Percentiles rank a stretch among this genome's conserved stretches.
These are phyloP conservation scores for Huntiella bhutanensis DNA, from an alignment of 2,329 filamentous ascomycete genomes.

Conservation along the genomic window DNA sequence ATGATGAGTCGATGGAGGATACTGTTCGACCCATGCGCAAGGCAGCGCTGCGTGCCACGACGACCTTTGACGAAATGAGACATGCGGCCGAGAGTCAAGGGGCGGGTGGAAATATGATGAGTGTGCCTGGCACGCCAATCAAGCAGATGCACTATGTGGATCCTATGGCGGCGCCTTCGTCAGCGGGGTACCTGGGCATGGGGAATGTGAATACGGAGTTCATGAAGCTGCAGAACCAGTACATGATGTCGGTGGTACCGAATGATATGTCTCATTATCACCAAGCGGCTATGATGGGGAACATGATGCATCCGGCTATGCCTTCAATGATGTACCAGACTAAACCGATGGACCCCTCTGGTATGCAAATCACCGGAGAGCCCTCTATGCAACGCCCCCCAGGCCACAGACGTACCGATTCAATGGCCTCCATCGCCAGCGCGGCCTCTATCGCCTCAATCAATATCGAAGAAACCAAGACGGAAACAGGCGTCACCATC, in stretches of 20 bases:
- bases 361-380: not conserved
- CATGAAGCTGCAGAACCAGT: constrained; percentile 18
- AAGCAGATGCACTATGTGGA: constrained; percentile 27
- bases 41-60: constrained; percentile 26
- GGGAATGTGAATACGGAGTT: constrained; percentile 28
- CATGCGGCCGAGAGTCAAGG: constrained; percentile 31
- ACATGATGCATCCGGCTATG: constrained; percentile 8
- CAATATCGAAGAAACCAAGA: constrained; percentile 46
- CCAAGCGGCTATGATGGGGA: constrained; percentile 8
- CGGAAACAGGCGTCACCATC: constrained; percentile 65
- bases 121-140: constrained; percentile 8
- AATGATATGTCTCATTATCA: constrained; percentile 7
- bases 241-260: constrained; percentile 1
- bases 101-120: constrained; percentile 5
- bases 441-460: constrained; percentile 41
- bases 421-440: constrained; percentile 36
- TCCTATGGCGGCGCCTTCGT: constrained; percentile 24
- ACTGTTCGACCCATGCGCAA: constrained; percentile 37
- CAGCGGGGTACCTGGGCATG: constrained; percentile 37
- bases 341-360: constrained; percentile 1
- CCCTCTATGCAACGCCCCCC: constrained; percentile 13
- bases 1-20: constrained; percentile 48
- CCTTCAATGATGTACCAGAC: constrained; percentile 8
- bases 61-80: constrained; percentile 39
- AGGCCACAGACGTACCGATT: constrained; percentile 37